Evolutionary conservation across 2,329 filamentous ascomycete genomes (phyloP), one percentile per base, ranked within the genome.

Genomic region (Aspergillus hortae): DNA sequence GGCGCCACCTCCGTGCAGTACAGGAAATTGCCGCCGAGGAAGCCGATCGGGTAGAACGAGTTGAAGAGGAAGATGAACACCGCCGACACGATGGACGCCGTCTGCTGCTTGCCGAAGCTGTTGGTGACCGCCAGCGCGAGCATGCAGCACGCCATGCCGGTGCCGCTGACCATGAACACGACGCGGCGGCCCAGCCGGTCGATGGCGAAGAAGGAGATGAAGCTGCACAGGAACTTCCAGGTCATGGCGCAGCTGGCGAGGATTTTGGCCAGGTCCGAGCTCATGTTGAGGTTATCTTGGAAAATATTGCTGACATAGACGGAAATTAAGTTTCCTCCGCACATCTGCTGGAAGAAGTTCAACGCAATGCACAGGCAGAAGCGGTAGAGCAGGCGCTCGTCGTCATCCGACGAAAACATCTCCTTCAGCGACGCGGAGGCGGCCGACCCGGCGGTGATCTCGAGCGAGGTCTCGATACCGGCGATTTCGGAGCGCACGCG

Each of bases 21-120:
- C 9, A 64, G 27, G 80, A 81, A 86, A 0, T 82, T 82, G 14
- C 83, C 74, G 11, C 81, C 80, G 3, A 84, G 63, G 79, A 81
- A 85, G 1, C 80, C 84, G 0, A 82, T 80, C 12, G 82, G 83
- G 54, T 85, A 86, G 52, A 82, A 84, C 1, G 82, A 81, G 54
- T 86, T 86, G 69, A 85, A 87, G 6, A 82, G 78, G 66, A 86
- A 87, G 25, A 86, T 59, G 42, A 64, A 63, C 17, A 52, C 49
- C 3, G 56, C 61, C 2, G 58, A 58, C n/a, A 44, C 54, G 33
- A 61, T 56, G 2, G 56, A 58, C 1, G 56, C 55, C 3, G 38
- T 12, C 3, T 49, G 36, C 21, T 59, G 55, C 10, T 35, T 44
- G 3, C 25, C 59, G 48, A 69, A 73, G 21, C 65, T 66, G 36